These are phyloP conservation scores for Globisporangium spinosum DNA, from an alignment of 352 stramenopile species.

Conservation along the genomic window DNA sequence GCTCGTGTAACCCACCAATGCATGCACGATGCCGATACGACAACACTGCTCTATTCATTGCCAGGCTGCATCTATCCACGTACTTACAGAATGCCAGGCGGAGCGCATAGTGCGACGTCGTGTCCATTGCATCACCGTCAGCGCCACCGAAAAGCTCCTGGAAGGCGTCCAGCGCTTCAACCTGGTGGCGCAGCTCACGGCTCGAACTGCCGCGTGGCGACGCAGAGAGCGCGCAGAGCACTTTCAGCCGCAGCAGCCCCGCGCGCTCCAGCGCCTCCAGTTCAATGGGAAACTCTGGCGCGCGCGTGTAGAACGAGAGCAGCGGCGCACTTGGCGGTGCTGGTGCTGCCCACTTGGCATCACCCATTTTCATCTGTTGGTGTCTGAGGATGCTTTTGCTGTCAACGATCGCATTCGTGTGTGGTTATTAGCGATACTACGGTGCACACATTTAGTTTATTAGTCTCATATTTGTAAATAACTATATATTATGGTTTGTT, in stretches of 20 bases:
- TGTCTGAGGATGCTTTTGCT: too few species aligned
- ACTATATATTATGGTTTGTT: too few species aligned
- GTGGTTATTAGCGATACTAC: too few species aligned
- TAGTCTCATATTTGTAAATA: too few species aligned
- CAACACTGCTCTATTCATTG: too few species aligned
- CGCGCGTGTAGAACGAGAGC: slow-evolving; percentile 68
- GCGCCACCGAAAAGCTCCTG: slow-evolving; percentile 13
- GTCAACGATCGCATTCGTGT: too few species aligned
- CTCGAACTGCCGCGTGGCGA: neutral
- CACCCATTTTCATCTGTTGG: neutral
- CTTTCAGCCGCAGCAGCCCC: slow-evolving; percentile 44
- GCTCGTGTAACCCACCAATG: too few species aligned
- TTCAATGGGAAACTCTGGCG: slow-evolving; percentile 76
- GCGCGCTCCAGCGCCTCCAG: slow-evolving; percentile 93
- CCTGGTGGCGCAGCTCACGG: neutral
- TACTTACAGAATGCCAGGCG: slow-evolving; percentile 25
- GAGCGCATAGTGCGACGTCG: slow-evolving; percentile 32
- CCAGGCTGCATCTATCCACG: too few species aligned
- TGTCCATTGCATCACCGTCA: neutral
- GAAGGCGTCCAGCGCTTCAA: slow-evolving; percentile 17
- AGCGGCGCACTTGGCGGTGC: neutral
- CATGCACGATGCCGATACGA: neutral
- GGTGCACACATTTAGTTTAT: too few species aligned
- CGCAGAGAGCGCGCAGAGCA: slow-evolving; percentile 28
- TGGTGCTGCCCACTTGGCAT: neutral